phyloP scores from a whole-genome alignment of 306 rosid species.

The Medicago truncatula region DNA sequence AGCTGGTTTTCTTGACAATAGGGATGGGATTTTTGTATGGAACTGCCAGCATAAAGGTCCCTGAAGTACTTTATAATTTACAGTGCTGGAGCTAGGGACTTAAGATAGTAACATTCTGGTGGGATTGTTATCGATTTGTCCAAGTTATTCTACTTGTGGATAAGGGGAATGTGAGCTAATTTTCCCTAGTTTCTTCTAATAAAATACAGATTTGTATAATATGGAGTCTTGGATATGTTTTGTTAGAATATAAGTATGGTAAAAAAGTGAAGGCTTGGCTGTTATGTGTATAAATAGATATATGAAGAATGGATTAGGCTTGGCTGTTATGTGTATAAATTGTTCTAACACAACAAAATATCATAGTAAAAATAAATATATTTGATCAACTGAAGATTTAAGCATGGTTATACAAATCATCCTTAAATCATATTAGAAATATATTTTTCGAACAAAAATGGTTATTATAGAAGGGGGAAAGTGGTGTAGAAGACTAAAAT shows the following conservation, averaged over 20 bases:
- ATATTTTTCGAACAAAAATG: background rate
- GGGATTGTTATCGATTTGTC: background rate
- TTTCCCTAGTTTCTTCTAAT: background rate
- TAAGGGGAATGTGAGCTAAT: background rate
- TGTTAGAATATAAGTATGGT: background rate
- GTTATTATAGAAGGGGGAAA: background rate
- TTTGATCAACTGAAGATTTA: background rate
- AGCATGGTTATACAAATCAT: background rate
- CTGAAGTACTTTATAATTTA: background rate
- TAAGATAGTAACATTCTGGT: background rate
- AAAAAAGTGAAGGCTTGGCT: background rate
- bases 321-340: background rate
- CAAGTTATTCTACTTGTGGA: background rate
- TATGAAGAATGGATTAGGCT: background rate
- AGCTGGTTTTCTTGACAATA: background rate
- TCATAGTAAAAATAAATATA: background rate
- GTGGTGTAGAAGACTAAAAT: background rate
- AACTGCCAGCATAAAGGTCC: background rate
- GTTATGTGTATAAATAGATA: background rate
- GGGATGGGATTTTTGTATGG: background rate
- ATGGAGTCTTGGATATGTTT: background rate
- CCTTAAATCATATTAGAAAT: background rate
- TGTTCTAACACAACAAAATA: background rate
- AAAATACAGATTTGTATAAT: background rate
- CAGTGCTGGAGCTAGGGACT: background rate